Percentiles rank a stretch among this genome's conserved stretches.
phyloP scores from a whole-genome alignment of 2,329 filamentous ascomycete species.

The Colletotrichum lupini region DNA sequence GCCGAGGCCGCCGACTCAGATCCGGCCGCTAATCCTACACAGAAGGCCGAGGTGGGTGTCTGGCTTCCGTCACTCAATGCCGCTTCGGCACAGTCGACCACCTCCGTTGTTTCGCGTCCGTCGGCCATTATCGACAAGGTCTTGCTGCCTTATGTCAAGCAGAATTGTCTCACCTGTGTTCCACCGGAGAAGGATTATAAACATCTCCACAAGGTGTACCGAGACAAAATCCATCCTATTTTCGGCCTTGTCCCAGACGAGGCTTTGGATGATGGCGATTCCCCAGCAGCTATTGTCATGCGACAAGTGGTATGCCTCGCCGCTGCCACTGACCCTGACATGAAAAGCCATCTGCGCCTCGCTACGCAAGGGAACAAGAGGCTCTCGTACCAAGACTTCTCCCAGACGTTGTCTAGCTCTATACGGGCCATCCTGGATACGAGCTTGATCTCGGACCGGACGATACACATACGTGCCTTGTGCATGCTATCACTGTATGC shows the following conservation, averaged over 20 bases:
- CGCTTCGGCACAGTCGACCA: slow-evolving; percentile 45
- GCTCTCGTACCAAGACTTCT: slow-evolving; percentile 59
- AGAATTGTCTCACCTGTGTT: slow-evolving; percentile 58
- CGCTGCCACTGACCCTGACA: slow-evolving; percentile 60
- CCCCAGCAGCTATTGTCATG: slow-evolving; percentile 56
- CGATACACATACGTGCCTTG: slow-evolving; percentile 65
- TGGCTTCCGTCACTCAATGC: slow-evolving; percentile 56
- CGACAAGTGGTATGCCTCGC: slow-evolving; percentile 67
- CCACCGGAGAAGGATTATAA: slow-evolving; percentile 59
- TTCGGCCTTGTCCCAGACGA: slow-evolving; percentile 61
- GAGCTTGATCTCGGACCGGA: slow-evolving; percentile 63
- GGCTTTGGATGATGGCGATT: slow-evolving; percentile 43
- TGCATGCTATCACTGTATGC: slow-evolving; percentile 68
- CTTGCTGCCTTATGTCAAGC: slow-evolving; percentile 54
- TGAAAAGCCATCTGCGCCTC: slow-evolving; percentile 57
- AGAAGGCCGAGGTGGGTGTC: slow-evolving; percentile 65
- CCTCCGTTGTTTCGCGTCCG: slow-evolving; percentile 37
- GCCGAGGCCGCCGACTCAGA: slow-evolving; percentile 61
- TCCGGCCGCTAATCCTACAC: slow-evolving; percentile 49
- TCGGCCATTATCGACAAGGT: slow-evolving; percentile 53
- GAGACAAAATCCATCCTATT: slow-evolving; percentile 65
- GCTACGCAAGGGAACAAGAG: slow-evolving; percentile 50
- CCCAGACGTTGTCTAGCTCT: slow-evolving; percentile 58
- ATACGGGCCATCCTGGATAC: slow-evolving; percentile 63
- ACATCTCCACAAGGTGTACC: slow-evolving; percentile 57